phyloP scores from a whole-genome alignment of 2,329 filamentous ascomycete genomes.

The Trichoderma citrinoviride region DNA sequence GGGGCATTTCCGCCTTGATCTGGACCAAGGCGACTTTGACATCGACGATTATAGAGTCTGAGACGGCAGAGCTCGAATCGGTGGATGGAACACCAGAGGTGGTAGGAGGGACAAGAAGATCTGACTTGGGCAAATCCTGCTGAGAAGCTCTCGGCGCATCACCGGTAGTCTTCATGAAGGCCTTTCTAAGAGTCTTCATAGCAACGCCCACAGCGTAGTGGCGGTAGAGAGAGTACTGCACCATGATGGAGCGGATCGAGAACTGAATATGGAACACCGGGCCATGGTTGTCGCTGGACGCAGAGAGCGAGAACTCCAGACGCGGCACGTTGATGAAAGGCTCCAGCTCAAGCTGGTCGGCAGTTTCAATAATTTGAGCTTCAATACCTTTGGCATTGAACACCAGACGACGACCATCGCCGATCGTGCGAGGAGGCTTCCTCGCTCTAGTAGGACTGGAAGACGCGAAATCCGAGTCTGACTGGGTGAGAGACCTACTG shows the following conservation, averaged over 20 bases:
- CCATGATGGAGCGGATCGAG: slow-evolving; percentile 70
- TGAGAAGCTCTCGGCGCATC: slow-evolving; percentile 39
- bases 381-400: slow-evolving; percentile 82
- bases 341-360: slow-evolving; percentile 79
- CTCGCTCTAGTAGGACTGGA: slow-evolving; percentile 40
- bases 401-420: slow-evolving; percentile 78
- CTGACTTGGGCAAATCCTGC: slow-evolving; percentile 31
- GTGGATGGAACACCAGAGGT: slow-evolving; percentile 29
- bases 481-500: slow-evolving; percentile 66
- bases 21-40: slow-evolving; percentile 79
- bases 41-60: slow-evolving; percentile 77
- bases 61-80: slow-evolving; percentile 35
- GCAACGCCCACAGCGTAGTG: slow-evolving; percentile 89
- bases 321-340: slow-evolving; percentile 83
- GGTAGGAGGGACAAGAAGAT: slow-evolving; percentile 41
- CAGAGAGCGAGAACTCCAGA: slow-evolving; percentile 83
- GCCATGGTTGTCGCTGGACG: slow-evolving; percentile 80
- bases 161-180: slow-evolving; percentile 57
- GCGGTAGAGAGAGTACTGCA: slow-evolving; percentile 90
- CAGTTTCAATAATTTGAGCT: slow-evolving; percentile 83
- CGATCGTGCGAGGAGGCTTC: slow-evolving; percentile 55
- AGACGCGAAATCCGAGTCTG: slow-evolving; percentile 61
- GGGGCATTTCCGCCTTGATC: slow-evolving; percentile 82
- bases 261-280: slow-evolving; percentile 86
- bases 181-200: slow-evolving; percentile 67